Evolutionary conservation across 768 basidiomycete genomes (phyloP), one percentile per base, ranked within the genome.

Genomic region (Lentinus brumalis): DNA sequence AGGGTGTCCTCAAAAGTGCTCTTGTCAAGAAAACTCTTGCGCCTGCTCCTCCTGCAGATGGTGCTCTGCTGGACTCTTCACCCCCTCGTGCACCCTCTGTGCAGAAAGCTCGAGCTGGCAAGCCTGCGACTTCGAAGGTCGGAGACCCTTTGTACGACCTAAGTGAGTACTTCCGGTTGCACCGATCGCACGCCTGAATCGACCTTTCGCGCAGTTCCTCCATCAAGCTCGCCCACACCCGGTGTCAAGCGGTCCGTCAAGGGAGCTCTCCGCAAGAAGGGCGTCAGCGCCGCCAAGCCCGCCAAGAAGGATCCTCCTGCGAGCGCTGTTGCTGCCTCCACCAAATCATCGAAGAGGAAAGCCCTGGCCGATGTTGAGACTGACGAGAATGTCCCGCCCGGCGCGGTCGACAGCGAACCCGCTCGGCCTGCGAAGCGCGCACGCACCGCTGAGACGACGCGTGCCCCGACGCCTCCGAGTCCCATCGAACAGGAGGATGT

Each of bases 251-350:
- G 51, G n/a, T 60, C 70, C 2, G 39, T 71, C 38, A 69, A 67
- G 39, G 39, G 41, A 14, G 47, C 46, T 5, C 57, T 71, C 14
- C 68, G 68, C 51, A 71, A 67, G 54, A 68, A 59, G 26, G 53
- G 54, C 47, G 18, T 29, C 38, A 14, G 6, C 8, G n/a, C 12
- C 39, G 41, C 0, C 2, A 38, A 52, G 26, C 5, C 8, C 4
- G 10, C 4, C 51, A 71, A 67, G 54, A 67, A 59, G 26, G 53
- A 54, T 42, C 29, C 47, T 9, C 35, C 35, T 11, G 16, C 32
- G 26, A 14, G 6, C 29, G 46, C 21, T 26, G 29, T 6, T 12
- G 21, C 10, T 14, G 21, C 2, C 12, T 5, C 29, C 21, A 29
- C 14, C 26, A 49, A 49, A 4, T 14, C 46, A 8, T 18, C 52